These are phyloP conservation scores for Chlorokybus atmophyticus DNA, from an alignment of 139 green algal genomes.

Conservation along the genomic window DNA sequence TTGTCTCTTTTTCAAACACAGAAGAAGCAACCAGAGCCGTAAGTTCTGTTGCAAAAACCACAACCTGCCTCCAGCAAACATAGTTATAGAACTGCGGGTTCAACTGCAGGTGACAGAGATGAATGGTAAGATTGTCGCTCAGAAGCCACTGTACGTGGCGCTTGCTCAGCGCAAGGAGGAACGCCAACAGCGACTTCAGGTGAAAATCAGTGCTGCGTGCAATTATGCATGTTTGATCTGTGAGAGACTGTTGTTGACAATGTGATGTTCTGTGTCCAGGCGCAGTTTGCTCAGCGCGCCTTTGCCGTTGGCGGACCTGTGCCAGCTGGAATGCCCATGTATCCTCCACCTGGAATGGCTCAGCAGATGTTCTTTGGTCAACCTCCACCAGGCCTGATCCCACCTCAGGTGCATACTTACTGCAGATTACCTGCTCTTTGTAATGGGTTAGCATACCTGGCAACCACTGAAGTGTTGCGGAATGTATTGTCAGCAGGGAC, in stretches of 20 bases:
- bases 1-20: slow-evolving; percentile 37
- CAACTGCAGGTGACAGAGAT: slow-evolving; percentile 29
- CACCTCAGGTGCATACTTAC: slow-evolving; percentile 11
- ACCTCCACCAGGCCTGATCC: slow-evolving; percentile 13
- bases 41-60: slow-evolving; percentile 1
- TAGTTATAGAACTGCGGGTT: too few relatives aligned
- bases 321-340: slow-evolving; percentile 15
- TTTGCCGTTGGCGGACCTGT: neutral
- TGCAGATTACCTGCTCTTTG: too few relatives aligned
- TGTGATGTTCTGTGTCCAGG: too few relatives aligned
- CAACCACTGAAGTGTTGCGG: too few relatives aligned
- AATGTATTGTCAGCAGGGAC: neutral
- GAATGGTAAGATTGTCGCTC: slow-evolving; percentile 41
- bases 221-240: slow-evolving; percentile 14
- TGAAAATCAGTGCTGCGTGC: slow-evolving; percentile 5
- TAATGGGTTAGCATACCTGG: too few relatives aligned
- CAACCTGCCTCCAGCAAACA: too few relatives aligned
- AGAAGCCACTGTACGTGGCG: slow-evolving; percentile 43
- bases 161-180: slow-evolving; percentile 47
- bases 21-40: slow-evolving; percentile 39
- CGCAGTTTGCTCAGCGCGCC: slow-evolving; percentile 1
- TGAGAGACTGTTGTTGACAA: too few relatives aligned
- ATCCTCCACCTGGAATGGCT: slow-evolving; percentile 10
- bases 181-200: slow-evolving; percentile 26
- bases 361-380: slow-evolving; percentile 26